Conservation (phyloP, 2,329 filamentous ascomycete genomes). For the Chrysoporthe deuterocubensis region DNA sequence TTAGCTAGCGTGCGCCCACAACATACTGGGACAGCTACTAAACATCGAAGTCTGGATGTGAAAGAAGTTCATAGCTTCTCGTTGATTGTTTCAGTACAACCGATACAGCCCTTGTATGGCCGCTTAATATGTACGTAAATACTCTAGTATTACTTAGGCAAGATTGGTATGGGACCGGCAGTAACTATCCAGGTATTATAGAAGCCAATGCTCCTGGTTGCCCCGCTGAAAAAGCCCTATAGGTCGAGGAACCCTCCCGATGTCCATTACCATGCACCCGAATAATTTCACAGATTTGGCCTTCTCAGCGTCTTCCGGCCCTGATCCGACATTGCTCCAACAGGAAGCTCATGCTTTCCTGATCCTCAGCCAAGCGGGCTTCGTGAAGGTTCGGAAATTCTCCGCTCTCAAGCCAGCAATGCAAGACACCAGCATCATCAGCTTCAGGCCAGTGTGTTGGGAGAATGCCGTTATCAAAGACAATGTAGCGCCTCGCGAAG, state of each 20-base stretch:
- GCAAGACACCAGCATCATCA: not conserved
- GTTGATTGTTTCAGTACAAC: too few species aligned
- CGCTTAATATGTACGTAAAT: too few species aligned
- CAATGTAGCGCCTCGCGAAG: slow-evolving; percentile 15
- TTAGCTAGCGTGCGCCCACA: too few species aligned
- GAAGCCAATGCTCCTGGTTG: too few species aligned
- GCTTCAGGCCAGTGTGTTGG: slow-evolving; percentile 15
- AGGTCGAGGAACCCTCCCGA: not conserved
- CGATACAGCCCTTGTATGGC: too few species aligned
- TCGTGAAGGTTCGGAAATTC: slow-evolving; percentile 17
- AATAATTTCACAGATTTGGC: not conserved
- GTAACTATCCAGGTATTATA: too few species aligned
- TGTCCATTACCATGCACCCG: not conserved
- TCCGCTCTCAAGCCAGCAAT: not conserved
- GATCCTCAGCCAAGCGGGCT: slow-evolving; percentile 11
- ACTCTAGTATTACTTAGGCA: too few species aligned
- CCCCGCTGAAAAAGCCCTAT: not conserved
- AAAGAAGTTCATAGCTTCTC: too few species aligned
- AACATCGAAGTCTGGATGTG: too few species aligned
- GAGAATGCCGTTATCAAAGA: slow-evolving; percentile 2
- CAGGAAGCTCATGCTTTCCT: slow-evolving; percentile 1
- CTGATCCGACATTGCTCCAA: slow-evolving; percentile 6
- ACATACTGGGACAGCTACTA: too few species aligned
- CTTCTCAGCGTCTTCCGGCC: not conserved
- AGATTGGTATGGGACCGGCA: too few species aligned